These are phyloP conservation scores for Neonectria sp. DNA, from an alignment of 2,329 filamentous ascomycete species.

Conservation along the genomic window DNA sequence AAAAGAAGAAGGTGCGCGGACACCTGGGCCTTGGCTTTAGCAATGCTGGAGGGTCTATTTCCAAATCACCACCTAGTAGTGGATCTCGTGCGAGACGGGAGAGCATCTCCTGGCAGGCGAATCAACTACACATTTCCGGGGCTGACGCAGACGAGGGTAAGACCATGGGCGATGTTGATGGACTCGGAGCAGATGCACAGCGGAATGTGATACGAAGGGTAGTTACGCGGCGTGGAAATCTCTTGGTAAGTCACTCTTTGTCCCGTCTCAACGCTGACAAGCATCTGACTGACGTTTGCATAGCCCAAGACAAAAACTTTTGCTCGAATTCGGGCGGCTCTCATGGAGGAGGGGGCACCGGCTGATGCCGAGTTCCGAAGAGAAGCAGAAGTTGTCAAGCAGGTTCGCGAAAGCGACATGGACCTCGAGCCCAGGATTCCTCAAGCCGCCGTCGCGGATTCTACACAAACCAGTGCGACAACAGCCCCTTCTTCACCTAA, in stretches of 20 bases:
- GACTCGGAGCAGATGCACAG: conserved; percentile 69
- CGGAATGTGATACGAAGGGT: conserved; percentile 85
- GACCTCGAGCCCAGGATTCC: conserved; percentile 66
- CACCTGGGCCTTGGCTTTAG: conserved; percentile 67
- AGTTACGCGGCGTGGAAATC: conserved; percentile 89
- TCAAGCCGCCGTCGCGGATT: conserved; percentile 55
- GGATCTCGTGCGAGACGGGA: conserved; percentile 77
- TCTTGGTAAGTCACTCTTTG: conserved; percentile 75
- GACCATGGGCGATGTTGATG: conserved; percentile 74
- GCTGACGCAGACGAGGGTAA: conserved; percentile 77
- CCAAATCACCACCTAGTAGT: conserved; percentile 80
- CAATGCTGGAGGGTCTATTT: conserved; percentile 62
- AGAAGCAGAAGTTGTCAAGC: conserved; percentile 95
- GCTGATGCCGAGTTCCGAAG: conserved; percentile 90
- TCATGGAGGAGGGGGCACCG: conserved; percentile 90
- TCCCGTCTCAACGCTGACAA: background rate
- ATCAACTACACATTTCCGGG: conserved; percentile 86
- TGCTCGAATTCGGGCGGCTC: conserved; percentile 89
- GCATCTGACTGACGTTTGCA: conserved; percentile 53
- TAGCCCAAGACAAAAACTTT: conserved; percentile 98
- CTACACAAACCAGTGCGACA: conserved; percentile 69
- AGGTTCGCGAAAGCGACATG: conserved; percentile 91
- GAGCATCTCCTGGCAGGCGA: conserved; percentile 91
- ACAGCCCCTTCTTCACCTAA: conserved; percentile 80
- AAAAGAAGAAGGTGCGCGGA: conserved; percentile 69